A percentile compares a stretch with the other conserved stretches of the same genome.
These are phyloP conservation scores for Cladobotryum protrusum DNA, from an alignment of 2,329 filamentous ascomycete species.

Conservation along the genomic window DNA sequence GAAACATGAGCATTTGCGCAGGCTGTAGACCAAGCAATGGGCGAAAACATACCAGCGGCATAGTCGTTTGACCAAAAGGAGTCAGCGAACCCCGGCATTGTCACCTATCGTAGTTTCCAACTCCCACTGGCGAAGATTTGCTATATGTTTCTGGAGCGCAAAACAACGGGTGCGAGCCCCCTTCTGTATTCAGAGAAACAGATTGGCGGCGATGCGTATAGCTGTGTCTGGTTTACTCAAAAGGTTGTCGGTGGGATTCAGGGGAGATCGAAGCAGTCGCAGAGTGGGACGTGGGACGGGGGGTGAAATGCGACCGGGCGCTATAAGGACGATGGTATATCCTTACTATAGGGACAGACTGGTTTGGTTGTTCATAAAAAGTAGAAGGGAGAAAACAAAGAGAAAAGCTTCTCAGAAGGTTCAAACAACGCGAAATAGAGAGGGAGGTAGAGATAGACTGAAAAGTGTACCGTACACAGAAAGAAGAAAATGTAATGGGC, in stretches of 20 bases:
- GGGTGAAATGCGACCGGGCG: neutral
- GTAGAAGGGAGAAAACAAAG: neutral
- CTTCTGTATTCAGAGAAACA: neutral
- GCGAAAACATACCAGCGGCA: slow-evolving; percentile 64
- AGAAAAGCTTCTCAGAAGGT: slow-evolving; percentile 10
- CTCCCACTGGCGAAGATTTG: neutral
- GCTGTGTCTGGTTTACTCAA: neutral
- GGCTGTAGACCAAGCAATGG: neutral
- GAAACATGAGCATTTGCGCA: slow-evolving; percentile 12
- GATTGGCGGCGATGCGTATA: neutral
- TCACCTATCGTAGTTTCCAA: slow-evolving; percentile 22
- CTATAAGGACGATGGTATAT: neutral
- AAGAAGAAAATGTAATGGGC: too few relatives aligned
- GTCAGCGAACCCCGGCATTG: slow-evolving; percentile 84
- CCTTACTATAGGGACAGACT: too few relatives aligned
- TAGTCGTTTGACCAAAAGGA: slow-evolving; percentile 99
- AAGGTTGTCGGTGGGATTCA: neutral
- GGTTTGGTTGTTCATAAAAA: neutral
- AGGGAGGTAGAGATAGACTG: neutral
- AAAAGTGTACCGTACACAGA: too few relatives aligned
- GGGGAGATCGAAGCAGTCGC: neutral
- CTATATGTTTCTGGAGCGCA: neutral
- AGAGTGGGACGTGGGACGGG: neutral
- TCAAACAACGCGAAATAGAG: slow-evolving; percentile 8
- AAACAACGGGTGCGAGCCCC: neutral